Conservation (phyloP, 305 asterid genomes). For the Fraxinus velutina region DNA sequence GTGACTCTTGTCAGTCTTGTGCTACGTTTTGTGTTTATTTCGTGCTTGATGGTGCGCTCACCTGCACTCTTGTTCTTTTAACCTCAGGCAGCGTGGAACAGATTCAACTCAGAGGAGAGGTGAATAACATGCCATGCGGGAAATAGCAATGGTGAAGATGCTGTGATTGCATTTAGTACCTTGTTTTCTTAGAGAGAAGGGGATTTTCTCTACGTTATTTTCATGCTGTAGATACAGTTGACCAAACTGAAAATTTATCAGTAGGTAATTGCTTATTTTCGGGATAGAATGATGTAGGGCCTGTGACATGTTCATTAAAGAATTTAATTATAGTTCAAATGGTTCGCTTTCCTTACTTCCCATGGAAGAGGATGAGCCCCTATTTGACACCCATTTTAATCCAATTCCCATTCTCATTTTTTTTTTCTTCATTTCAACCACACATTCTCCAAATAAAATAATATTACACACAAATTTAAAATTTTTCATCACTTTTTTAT, state of each 20-base stretch:
- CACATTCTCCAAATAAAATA: too few species aligned
- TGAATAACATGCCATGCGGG: conserved; percentile 25
- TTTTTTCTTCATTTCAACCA: too few species aligned
- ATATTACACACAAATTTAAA: too few species aligned
- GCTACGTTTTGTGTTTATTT: not conserved
- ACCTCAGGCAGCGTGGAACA: conserved; percentile 88
- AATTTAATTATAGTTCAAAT: not conserved
- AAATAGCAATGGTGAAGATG: conserved; percentile 10
- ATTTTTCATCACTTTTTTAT: too few species aligned
- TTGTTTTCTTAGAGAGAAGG: conserved; percentile 13
- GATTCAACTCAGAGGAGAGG: conserved; percentile 89
- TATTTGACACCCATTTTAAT: too few species aligned
- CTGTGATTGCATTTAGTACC: conserved; percentile 20
- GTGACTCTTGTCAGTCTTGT: not conserved
- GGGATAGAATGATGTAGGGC: conserved; percentile 1
- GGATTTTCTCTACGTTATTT: too few species aligned
- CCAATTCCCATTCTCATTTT: too few species aligned
- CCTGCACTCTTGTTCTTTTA: conserved; percentile 15
- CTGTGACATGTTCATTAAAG: not conserved
- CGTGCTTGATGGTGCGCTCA: not conserved
- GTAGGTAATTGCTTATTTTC: conserved; percentile 4
- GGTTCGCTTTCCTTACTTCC: not conserved
- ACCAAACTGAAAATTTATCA: conserved; percentile 11
- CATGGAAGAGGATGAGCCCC: not conserved
- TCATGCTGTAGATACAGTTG: conserved; percentile 5